Percentiles rank a stretch among this genome's conserved stretches.
phyloP scores from a whole-genome alignment of 805 yeast species.

The Hemisphaericaspora nanyangensis region DNA sequence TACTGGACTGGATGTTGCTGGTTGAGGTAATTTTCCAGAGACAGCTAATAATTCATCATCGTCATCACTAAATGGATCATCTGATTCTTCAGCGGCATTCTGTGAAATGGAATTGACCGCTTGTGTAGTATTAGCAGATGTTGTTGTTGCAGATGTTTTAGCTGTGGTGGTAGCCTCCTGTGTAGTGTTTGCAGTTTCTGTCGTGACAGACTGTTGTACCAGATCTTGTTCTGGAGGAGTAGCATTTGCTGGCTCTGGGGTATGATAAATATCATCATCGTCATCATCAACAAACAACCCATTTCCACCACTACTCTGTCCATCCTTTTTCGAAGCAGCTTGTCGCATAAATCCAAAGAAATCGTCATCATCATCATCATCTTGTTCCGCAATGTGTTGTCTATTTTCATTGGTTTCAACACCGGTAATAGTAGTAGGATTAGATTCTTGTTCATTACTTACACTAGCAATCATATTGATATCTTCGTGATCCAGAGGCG shows the following conservation, averaged over 20 bases:
- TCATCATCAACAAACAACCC: constrained; percentile 20
- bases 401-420: background rate
- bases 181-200: background rate
- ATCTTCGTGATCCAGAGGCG: constrained; percentile 2
- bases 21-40: background rate
- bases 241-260: constrained; percentile 1
- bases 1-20: constrained; percentile 5
- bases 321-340: background rate
- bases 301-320: constrained; percentile 7
- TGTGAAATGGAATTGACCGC: background rate
- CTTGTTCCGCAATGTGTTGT: background rate
- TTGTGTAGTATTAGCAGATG: background rate
- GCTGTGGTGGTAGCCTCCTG: background rate
- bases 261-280: constrained; percentile 4
- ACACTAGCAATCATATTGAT: background rate
- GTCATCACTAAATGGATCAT: constrained; percentile 24
- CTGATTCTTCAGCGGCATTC: constrained; percentile 6
- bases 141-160: background rate
- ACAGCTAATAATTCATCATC: constrained; percentile 10
- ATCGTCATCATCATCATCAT: constrained; percentile 18
- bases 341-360: constrained; percentile 28
- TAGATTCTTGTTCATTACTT: background rate
- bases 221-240: background rate
- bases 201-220: background rate
- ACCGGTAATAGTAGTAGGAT: background rate